Evolutionary conservation across 148 eudicot genomes (phyloP).

Genomic region (Oxyria digyna): DNA sequence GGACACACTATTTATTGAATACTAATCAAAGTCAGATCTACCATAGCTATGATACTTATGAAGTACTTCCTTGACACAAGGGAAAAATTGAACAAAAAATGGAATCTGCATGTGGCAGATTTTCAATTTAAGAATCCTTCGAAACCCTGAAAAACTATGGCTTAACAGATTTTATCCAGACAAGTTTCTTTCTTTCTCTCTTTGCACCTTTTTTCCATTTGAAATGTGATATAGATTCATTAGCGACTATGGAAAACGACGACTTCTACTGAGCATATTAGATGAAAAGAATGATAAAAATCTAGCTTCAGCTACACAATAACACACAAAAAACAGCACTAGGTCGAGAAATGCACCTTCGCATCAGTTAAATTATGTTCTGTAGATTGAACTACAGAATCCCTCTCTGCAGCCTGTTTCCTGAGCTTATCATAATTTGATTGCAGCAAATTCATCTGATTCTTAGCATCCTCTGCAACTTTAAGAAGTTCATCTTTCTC

Average conservation of each 20-base stretch:
- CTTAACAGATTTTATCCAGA: not conserved
- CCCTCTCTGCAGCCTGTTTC: constrained; percentile 46
- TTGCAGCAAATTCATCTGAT: constrained; percentile 28
- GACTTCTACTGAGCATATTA: not conserved
- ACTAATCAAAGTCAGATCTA: too few species aligned
- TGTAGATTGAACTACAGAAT: constrained; percentile 42
- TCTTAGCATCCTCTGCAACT: constrained; percentile 46
- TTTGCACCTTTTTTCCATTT: not conserved
- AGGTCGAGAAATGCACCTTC: constrained; percentile 31
- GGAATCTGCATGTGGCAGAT: not conserved
- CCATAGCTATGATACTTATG: too few species aligned
- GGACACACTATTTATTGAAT: too few species aligned
- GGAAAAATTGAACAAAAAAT: not conserved
- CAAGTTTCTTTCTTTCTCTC: not conserved
- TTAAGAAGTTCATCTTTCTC: constrained; percentile 74
- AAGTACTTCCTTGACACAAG: not conserved
- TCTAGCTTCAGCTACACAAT: not conserved
- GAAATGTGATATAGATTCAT: not conserved
- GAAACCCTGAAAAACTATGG: not conserved
- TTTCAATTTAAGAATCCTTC: not conserved
- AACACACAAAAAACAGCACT: not conserved
- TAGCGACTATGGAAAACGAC: not conserved
- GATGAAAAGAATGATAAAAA: not conserved
- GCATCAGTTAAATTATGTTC: constrained; percentile 68
- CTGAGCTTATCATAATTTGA: constrained; percentile 51